phyloP scores from a whole-genome alignment of 2,329 filamentous ascomycete species.

The Paracoccidioides brasiliensis region DNA sequence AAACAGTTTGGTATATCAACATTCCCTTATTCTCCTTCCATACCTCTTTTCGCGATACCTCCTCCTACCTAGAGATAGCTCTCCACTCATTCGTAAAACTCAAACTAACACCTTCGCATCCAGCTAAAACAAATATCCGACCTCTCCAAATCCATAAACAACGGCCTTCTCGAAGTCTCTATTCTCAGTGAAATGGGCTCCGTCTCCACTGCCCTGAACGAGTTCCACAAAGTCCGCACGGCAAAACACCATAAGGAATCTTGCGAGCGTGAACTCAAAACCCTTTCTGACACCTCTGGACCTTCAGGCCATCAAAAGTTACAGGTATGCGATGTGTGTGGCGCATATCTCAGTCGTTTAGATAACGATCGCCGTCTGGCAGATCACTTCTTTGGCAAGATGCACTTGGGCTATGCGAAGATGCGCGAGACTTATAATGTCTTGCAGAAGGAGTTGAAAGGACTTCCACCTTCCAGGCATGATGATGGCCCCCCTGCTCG shows the following conservation, averaged over 20 bases:
- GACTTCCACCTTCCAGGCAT: constrained; percentile 47
- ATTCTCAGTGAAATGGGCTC: constrained; percentile 70
- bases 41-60: background rate
- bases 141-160: constrained; percentile 62
- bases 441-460: constrained; percentile 78
- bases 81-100: background rate
- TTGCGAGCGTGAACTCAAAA: constrained; percentile 76
- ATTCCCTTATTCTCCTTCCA: background rate
- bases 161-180: constrained; percentile 72
- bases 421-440: constrained; percentile 89
- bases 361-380: constrained; percentile 90
- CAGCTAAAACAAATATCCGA: constrained; percentile 74
- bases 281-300: constrained; percentile 78
- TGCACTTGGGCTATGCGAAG: constrained; percentile 95
- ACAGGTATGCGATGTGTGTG: constrained; percentile 96
- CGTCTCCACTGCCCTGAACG: constrained; percentile 70
- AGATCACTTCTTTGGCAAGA: constrained; percentile 98
- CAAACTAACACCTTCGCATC: background rate
- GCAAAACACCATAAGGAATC: constrained; percentile 71
- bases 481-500: constrained; percentile 33
- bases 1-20: constrained; percentile 53
- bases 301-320: constrained; percentile 94
- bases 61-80: background rate
- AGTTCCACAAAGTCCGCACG: constrained; percentile 73
- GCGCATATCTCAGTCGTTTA: constrained; percentile 78